Conservation (phyloP, 2,329 filamentous ascomycete species). For the Colletotrichum sp. region DNA sequence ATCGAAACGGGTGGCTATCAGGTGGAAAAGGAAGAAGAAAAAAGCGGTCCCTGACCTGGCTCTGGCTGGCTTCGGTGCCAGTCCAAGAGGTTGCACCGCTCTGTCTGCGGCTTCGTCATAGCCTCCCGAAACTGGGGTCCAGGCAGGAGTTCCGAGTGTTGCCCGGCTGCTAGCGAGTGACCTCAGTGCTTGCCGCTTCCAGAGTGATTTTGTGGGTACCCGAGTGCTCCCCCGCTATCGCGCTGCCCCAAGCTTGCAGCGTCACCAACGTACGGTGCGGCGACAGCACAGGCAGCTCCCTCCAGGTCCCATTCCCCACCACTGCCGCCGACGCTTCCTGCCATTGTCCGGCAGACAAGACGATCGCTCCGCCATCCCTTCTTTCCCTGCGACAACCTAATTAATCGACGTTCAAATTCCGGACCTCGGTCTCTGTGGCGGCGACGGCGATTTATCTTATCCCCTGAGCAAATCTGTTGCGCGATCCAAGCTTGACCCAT, state of each 20-base stretch:
- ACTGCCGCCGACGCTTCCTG: slow-evolving; percentile 18
- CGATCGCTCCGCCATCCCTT: neutral
- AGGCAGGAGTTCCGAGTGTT: neutral
- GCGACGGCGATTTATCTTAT: neutral
- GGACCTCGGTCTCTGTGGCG: neutral
- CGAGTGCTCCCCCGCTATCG: slow-evolving; percentile 2
- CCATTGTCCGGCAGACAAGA: slow-evolving; percentile 8
- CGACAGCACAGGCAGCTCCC: slow-evolving; percentile 15
- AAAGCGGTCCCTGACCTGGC: neutral
- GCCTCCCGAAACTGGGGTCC: slow-evolving; percentile 13
- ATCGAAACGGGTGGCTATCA: neutral
- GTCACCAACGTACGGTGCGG: slow-evolving; percentile 8
- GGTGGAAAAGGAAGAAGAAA: neutral
- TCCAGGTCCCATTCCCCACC: slow-evolving; percentile 8
- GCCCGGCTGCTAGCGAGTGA: slow-evolving; percentile 7
- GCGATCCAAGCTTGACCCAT: neutral
- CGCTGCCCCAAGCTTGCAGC: slow-evolving; percentile 11
- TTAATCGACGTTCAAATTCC: neutral
- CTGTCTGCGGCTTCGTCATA: slow-evolving; percentile 17
- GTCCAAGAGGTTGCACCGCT: neutral
- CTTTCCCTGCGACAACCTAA: neutral
- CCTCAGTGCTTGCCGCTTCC: neutral
- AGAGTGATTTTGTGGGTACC: neutral
- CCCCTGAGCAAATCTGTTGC: neutral
- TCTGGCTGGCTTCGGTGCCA: neutral